Conservation (phyloP, 352 stramenopile genomes). For the Blastocystis hominis region DNA sequence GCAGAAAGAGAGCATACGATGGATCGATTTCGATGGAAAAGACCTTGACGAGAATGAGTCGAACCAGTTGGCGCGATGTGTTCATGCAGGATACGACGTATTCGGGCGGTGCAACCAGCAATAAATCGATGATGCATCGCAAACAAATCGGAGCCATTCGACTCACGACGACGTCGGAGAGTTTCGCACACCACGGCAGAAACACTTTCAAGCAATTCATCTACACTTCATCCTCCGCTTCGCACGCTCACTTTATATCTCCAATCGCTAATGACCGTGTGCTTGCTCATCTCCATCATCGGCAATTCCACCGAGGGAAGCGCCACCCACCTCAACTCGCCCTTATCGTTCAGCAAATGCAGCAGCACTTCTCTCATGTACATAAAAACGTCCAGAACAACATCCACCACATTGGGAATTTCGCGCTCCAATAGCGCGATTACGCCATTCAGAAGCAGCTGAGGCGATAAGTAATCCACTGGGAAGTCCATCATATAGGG, state of each 20-base stretch:
- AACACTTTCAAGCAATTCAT: constrained; percentile 2
- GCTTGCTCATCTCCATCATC: neutral
- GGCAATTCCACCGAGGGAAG: neutral
- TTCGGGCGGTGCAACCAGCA: neutral
- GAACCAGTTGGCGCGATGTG: neutral
- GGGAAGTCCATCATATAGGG: neutral
- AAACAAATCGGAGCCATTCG: neutral
- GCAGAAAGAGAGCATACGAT: neutral
- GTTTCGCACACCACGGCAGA: neutral
- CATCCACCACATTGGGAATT: neutral
- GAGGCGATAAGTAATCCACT: neutral
- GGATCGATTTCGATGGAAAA: neutral
- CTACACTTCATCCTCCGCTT: neutral
- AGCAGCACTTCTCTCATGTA: neutral
- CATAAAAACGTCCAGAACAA: neutral
- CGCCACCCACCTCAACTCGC: neutral
- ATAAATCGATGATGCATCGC: constrained; percentile 1
- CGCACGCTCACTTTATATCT: neutral
- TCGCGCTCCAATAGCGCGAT: neutral
- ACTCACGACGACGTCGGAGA: neutral
- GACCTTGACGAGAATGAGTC: neutral
- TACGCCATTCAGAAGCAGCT: neutral
- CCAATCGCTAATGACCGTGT: neutral
- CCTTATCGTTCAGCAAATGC: neutral
- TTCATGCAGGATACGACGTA: neutral